These are phyloP conservation scores for Fusarium dlaminii DNA, from an alignment of 2,329 filamentous ascomycete species.

Conservation along the genomic window DNA sequence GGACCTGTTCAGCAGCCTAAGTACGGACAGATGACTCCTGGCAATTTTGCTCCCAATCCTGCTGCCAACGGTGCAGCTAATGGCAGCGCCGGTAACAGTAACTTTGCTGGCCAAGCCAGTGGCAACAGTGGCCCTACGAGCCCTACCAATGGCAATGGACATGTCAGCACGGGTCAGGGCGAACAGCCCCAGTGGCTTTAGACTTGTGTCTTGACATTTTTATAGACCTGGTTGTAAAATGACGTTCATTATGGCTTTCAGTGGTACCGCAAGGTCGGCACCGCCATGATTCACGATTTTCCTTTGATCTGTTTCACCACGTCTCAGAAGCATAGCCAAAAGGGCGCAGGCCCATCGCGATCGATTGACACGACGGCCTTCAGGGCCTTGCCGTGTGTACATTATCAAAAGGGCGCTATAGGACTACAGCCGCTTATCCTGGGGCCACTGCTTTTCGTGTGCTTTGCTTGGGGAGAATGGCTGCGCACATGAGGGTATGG, in stretches of 20 bases:
- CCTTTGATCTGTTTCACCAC: slow-evolving; percentile 49
- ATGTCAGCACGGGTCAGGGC: slow-evolving; percentile 37
- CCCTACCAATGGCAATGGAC: slow-evolving; percentile 22
- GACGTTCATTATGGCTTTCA: slow-evolving; percentile 40
- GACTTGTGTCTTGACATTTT: slow-evolving; percentile 37
- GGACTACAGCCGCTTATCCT: slow-evolving; percentile 36
- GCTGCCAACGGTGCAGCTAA: slow-evolving; percentile 1
- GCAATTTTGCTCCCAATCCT: slow-evolving; percentile 32
- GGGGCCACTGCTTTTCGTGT: slow-evolving; percentile 20
- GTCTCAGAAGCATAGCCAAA: slow-evolving; percentile 39
- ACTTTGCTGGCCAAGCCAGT: slow-evolving; percentile 20
- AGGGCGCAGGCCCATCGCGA: slow-evolving; percentile 37
- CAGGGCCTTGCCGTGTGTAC: slow-evolving; percentile 48
- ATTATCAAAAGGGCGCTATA: slow-evolving; percentile 45
- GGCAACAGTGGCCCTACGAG: slow-evolving; percentile 18
- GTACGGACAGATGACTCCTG: slow-evolving; percentile 43
- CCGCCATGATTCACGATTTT: slow-evolving; percentile 55
- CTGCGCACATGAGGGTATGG: slow-evolving; percentile 19
- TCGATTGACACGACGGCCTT: slow-evolving; percentile 43
- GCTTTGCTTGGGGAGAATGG: slow-evolving; percentile 23
- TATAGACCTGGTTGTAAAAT: slow-evolving; percentile 48
- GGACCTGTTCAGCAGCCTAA: slow-evolving; percentile 44
- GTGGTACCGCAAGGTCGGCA: slow-evolving; percentile 48
- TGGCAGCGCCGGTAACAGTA: slow-evolving; percentile 6
- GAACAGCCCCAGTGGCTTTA: slow-evolving; percentile 54